These are phyloP conservation scores for Penicillium sp. DNA, from an alignment of 2,329 filamentous ascomycete species.

Conservation along the genomic window DNA sequence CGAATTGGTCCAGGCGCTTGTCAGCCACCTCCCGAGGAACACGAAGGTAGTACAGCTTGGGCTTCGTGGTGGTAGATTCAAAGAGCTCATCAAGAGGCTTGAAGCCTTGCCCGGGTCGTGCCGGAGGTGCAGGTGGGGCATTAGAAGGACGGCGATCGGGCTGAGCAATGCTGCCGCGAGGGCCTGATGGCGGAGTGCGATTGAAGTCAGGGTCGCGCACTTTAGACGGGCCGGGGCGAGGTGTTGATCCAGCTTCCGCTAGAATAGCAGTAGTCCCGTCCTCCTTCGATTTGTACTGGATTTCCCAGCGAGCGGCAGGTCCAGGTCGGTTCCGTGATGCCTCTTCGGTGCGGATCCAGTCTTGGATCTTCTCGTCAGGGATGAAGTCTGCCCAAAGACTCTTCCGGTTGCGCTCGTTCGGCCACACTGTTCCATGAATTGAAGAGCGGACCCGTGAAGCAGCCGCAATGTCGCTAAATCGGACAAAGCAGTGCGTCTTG, in stretches of 20 bases:
- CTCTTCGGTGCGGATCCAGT: slow-evolving; percentile 77
- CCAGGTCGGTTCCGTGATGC: slow-evolving; percentile 51
- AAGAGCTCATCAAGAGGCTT: slow-evolving; percentile 67
- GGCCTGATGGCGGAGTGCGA: slow-evolving; percentile 39
- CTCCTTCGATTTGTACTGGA: slow-evolving; percentile 68
- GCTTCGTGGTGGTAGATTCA: slow-evolving; percentile 64
- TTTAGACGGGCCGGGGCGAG: slow-evolving; percentile 34
- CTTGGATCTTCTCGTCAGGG: slow-evolving; percentile 72
- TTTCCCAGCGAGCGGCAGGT: slow-evolving; percentile 68
- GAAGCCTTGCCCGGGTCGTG: slow-evolving; percentile 53
- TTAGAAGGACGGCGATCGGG: slow-evolving; percentile 36
- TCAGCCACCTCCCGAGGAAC: slow-evolving; percentile 69
- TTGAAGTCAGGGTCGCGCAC: slow-evolving; percentile 37
- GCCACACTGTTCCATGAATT: slow-evolving; percentile 83
- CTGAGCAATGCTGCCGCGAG: slow-evolving; percentile 33
- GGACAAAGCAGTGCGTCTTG: slow-evolving; percentile 83
- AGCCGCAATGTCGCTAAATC: slow-evolving; percentile 70
- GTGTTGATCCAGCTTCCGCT: slow-evolving; percentile 52
- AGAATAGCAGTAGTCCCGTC: slow-evolving; percentile 65
- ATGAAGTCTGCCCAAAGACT: slow-evolving; percentile 89
- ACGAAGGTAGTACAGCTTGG: slow-evolving; percentile 69
- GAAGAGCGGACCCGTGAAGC: slow-evolving; percentile 77
- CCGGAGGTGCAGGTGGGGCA: slow-evolving; percentile 26
- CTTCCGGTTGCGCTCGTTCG: slow-evolving; percentile 83
- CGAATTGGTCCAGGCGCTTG: slow-evolving; percentile 67